phyloP scores from a whole-genome alignment of 306 rosid species.

The Sechiopsis laciniata region DNA sequence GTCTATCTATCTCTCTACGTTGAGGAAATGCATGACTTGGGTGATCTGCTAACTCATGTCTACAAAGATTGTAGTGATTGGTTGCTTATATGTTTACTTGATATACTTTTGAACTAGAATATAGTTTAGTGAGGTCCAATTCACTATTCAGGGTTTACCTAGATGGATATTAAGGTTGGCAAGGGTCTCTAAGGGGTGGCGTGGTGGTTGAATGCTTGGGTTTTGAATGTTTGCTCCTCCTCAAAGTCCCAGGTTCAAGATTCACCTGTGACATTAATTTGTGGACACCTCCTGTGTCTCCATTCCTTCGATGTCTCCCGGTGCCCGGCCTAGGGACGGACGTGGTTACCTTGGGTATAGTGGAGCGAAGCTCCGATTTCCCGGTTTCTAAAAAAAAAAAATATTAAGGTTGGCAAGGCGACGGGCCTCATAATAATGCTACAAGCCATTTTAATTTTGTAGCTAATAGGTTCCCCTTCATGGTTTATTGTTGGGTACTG shows the following conservation, averaged over 20 bases:
- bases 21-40: neutral
- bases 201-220: too few relatives aligned
- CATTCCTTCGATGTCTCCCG: too few relatives aligned
- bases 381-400: too few relatives aligned
- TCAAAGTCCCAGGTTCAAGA: too few relatives aligned
- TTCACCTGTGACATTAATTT: too few relatives aligned
- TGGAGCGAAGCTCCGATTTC: too few relatives aligned
- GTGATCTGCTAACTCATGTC: slow-evolving; percentile 2
- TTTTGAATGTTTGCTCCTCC: too few relatives aligned
- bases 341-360: too few relatives aligned
- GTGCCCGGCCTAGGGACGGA: too few relatives aligned
- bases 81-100: neutral
- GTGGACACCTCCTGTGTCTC: too few relatives aligned
- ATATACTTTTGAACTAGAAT: neutral
- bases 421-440: neutral
- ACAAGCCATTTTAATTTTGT: neutral
- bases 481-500: neutral
- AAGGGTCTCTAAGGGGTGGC: too few relatives aligned
- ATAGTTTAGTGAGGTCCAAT: slow-evolving; percentile 4
- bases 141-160: neutral
- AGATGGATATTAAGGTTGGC: neutral
- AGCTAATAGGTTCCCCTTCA: neutral
- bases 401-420: neutral
- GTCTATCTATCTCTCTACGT: neutral
- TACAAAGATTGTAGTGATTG: neutral